Evolutionary conservation across 176 grass and related monocot genomes (phyloP).

Genomic region (Rhynchospora pubera): DNA sequence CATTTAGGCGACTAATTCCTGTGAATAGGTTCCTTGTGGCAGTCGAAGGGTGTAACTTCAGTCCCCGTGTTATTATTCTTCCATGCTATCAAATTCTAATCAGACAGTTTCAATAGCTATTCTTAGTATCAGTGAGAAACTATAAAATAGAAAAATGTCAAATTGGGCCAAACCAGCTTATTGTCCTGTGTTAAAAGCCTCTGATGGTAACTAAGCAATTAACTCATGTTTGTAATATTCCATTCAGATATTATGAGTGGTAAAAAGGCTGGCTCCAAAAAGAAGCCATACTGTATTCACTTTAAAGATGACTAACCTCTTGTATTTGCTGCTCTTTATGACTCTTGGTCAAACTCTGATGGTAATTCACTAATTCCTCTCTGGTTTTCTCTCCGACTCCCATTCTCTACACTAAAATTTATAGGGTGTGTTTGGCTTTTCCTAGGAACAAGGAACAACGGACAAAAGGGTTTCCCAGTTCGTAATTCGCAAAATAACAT

Average conservation of each 20-base stretch:
- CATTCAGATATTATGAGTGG: slow-evolving; percentile 81
- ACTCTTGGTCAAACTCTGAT: slow-evolving; percentile 57
- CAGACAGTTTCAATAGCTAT: neutral
- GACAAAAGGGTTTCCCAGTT: too few species aligned
- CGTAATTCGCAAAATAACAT: too few species aligned
- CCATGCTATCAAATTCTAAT: neutral
- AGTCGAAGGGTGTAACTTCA: slow-evolving; percentile 71
- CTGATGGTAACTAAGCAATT: neutral
- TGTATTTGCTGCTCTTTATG: slow-evolving; percentile 78
- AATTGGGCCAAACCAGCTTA: neutral
- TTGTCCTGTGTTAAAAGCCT: neutral
- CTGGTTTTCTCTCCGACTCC: neutral
- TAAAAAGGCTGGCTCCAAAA: slow-evolving; percentile 85
- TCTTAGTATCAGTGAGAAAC: neutral
- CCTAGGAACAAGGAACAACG: too few species aligned
- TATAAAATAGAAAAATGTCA: neutral
- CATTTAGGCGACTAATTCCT: slow-evolving; percentile 69
- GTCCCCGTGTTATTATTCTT: slow-evolving; percentile 1
- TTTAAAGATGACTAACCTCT: slow-evolving; percentile 66
- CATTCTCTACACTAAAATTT: neutral
- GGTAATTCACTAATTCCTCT: slow-evolving; percentile 50
- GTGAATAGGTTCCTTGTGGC: slow-evolving; percentile 76
- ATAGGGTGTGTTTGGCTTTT: too few species aligned
- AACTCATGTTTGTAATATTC: neutral
- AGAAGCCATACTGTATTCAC: slow-evolving; percentile 80